Evolutionary conservation across 345 rosid species (phyloP), one percentile per base, ranked within the genome.

Genomic region (Pugionium dolabratum): DNA sequence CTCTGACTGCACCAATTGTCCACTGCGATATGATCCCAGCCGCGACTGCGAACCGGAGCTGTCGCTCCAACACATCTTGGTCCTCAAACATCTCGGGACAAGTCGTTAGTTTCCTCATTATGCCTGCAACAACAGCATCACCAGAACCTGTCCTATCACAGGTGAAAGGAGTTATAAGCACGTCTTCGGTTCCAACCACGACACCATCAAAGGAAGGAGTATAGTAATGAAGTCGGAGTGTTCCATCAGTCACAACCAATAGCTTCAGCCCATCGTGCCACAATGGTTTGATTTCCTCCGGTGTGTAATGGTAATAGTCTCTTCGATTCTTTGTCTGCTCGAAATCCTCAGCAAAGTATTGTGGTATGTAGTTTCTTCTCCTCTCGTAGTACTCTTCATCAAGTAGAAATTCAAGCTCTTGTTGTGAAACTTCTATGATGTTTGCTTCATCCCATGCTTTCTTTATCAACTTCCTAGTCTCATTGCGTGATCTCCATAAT

Each of bases 71-170:
- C 65, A 78, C 47, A 64, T 90, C 97, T 69, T 86, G 87, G 73
- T 90, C 67, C 48, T 79, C 86, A 55, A 80, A 81, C 97, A 90
- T 90, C 74, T 85, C 97, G 5, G 96, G 90, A 48, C 46, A 78
- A 70, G 79, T 83, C 5, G 89, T 80, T 56, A 90, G 83, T 82
- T 88, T 93, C 54, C 98, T 85, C 84, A 88, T 79, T 9, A 93
- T 84, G 9, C 77, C 96, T 60, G 96, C 98, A 59, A 90, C 97
- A 62, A 88, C 79, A 64, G 97, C 98, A 79, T 93, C 98, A 18
- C 98, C 98, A 1, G 98, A 86, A 62, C 98, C 97, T 37, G 96
- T 93, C 40, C 97, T 81, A 79, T 93, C 98, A 65, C 94, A 90
- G 2, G 98, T 90, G 77, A 83, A 82, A 0, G 98, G 97, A 18